These are phyloP conservation scores for Stephanodiscus triporus DNA, from an alignment of 108 stramenopile genomes.

Conservation along the genomic window DNA sequence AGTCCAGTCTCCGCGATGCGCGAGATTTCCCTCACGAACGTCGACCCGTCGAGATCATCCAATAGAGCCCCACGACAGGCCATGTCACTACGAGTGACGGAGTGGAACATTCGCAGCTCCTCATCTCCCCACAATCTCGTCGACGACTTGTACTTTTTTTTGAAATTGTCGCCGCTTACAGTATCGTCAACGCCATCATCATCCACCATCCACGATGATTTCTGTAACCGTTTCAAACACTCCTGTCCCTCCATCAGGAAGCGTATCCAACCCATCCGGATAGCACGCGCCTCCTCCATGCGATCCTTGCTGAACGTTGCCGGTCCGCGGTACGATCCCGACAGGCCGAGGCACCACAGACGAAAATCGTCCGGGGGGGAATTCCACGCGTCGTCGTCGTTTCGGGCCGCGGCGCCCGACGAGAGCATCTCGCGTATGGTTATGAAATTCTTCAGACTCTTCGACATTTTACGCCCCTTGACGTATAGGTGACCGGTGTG, in stretches of 20 bases:
- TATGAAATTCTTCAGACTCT: constrained; percentile 97
- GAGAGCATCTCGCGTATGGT: constrained; percentile 78
- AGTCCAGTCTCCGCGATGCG: constrained; percentile 54
- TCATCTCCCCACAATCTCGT: constrained; percentile 51
- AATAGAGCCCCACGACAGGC: constrained; percentile 40
- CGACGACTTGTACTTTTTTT: background rate
- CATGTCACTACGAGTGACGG: constrained; percentile 13
- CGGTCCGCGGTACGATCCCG: constrained; percentile 80
- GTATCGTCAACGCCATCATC: background rate
- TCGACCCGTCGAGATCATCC: constrained; percentile 73
- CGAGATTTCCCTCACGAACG: constrained; percentile 60
- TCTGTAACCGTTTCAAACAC: constrained; percentile 33
- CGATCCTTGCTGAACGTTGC: constrained; percentile 66
- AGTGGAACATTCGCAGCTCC: constrained; percentile 51
- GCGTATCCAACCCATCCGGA: constrained; percentile 62
- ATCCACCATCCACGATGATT: background rate
- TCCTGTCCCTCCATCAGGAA: constrained; percentile 72
- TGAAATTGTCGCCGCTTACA: background rate
- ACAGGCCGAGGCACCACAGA: constrained; percentile 84
- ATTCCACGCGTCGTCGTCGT: constrained; percentile 25
- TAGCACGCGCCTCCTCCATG: constrained; percentile 63
- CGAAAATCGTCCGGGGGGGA: constrained; percentile 87
- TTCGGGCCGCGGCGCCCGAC: background rate
- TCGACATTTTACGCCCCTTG: constrained; percentile 98
- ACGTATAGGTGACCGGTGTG: constrained; percentile 99